Base-by-base conservation (phyloP, 148 eudicot species). In the Dianthus caryophyllus region DNA sequence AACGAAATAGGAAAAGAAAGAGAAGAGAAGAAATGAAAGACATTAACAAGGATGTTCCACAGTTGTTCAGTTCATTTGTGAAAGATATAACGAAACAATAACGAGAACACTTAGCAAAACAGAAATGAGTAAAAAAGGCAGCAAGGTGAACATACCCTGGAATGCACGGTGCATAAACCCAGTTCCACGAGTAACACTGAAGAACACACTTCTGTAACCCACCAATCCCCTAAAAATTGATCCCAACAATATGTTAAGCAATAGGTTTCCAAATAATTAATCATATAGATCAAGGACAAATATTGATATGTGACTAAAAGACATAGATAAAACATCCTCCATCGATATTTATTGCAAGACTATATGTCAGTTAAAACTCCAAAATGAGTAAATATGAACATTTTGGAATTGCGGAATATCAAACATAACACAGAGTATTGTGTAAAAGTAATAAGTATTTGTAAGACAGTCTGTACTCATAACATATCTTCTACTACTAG, bases 111-210 rank as follows among this genome's bases (percentile, higher is more conserved):
- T 21, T n/a, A 54, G 17, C 24, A 15, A 41, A 61, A 29, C 4
- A 31, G 33, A 60, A n/a, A 30, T 0, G 21, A 67, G 36, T 46
- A 15, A 60, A 46, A n/a, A 9, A 26, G 29, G 4, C 6, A 46
- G 39, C 13, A 41, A 41, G 38, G 2, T 26, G 30, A 49, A 59
- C 87, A 71, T 95, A 95, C 99, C 66, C 73, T 85, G 68, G 83
- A 95, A 95, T 66, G 99, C 99, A 29, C 99, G 88, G 71, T 95
- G 99, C 99, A 95, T 95, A 68, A 95, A 95, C 74, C 99, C 99
- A 68, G 97, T 86, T 61, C 99, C 99, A 5, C 96, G 96, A 36
- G 99, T 95, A 67, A 74, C 93, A 81, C 96, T 90, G 79, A 84
- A 88, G 78, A 95, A 95, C 67, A 95, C 99, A 71, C 93, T 95